Evolutionary conservation across 768 basidiomycete genomes (phyloP), one percentile per base, ranked within the genome.

Genomic region (Infundibulicybe gibba): DNA sequence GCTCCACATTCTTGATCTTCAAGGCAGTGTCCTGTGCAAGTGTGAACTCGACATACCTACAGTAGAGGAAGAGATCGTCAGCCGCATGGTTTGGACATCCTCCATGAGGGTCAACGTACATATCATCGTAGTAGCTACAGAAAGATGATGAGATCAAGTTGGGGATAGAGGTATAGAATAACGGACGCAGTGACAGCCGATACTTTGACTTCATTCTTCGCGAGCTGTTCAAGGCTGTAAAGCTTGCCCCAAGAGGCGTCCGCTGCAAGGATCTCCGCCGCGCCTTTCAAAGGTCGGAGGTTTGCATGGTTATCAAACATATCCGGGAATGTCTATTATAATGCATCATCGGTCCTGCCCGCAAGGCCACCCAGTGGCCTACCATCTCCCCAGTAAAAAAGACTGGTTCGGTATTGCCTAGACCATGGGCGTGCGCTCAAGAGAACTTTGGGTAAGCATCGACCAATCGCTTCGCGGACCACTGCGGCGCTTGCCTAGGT

Each of bases 351-450:
- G 8, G 25, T 8, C 25, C 25, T 8, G 25, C 25, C 25, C 4
- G 25, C 8, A 25, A 25, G 25, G n/a, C 30, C n/a, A 41, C 43
- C 25, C 12, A 3, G 14, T 6, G 38, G 43, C 55, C 6, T 31
- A 76, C 76, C 75, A 77, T 78, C 50, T 79, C 76, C 14, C 76
- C 76, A 6, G 64, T 65, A 48, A 78, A 78, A 46, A 69, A 77
- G 2, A 77, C 49, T 0, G 75, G 72, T 11, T 62, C 62, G 6
- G 64, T 54, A 9, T 66, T 63, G 2, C 54, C 55, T 14, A 67
- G 56, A 4, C 21, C 37, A 49, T 71, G 74, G 51, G 72, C 65
- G 32, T 65, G 57, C 2, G 50, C 41, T 76, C 77, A 79, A 5
- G 65, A 67, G 53, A 76, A 76, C 41, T 70, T 63, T 2, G 65